phyloP scores from a whole-genome alignment of 805 yeast species.

The Kregervanrija pseudodelftensis region DNA sequence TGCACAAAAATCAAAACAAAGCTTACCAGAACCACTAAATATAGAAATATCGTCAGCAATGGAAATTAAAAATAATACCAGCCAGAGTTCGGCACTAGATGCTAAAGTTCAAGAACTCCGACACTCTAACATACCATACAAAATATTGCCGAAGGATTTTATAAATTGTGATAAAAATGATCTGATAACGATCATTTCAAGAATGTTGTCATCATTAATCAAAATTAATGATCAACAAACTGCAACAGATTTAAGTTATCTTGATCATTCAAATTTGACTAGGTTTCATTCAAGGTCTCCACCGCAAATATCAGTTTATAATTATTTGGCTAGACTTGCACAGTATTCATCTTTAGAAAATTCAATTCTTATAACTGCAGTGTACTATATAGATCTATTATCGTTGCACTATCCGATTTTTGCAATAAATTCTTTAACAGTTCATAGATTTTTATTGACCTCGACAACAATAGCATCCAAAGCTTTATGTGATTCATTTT shows the following conservation, averaged over 20 bases:
- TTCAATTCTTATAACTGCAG: constrained; percentile 70
- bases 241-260: constrained; percentile 23
- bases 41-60: no score
- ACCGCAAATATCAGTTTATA: constrained; percentile 75
- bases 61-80: no score
- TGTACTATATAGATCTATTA: constrained; percentile 86
- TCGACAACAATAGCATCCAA: constrained; percentile 89
- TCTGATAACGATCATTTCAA: constrained; percentile 60
- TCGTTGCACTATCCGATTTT: constrained; percentile 72
- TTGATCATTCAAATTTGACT: constrained; percentile 47
- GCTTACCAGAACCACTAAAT: no score
- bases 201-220: constrained; percentile 76
- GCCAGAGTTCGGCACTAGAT: no score
- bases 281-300: constrained; percentile 92
- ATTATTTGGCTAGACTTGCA: constrained; percentile 68
- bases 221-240: constrained; percentile 54
- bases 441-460: constrained; percentile 83
- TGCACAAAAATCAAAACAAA: no score
- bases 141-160: constrained; percentile 42
- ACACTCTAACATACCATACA: neutral
- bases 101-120: no score
- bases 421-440: constrained; percentile 84
- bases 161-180: constrained; percentile 64
- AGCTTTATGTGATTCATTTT: constrained; percentile 88
- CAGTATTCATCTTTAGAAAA: constrained; percentile 82